Percentiles rank a stretch among this genome's conserved stretches.
Conservation (phyloP, 2,329 filamentous ascomycete genomes). For the Zymoseptoria ardabiliae region DNA sequence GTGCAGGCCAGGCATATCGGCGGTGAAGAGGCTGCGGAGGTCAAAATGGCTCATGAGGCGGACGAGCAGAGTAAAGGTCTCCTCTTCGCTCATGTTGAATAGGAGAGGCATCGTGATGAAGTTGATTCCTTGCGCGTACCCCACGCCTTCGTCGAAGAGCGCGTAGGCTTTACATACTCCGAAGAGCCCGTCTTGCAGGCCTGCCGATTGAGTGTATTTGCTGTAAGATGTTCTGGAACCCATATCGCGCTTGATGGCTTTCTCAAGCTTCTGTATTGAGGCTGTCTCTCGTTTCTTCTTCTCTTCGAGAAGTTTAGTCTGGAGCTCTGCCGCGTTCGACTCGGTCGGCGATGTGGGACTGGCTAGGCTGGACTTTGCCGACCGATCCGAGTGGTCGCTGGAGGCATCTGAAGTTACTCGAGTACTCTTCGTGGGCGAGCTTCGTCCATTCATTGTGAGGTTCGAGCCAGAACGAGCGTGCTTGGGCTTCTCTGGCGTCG, state of each 20-base stretch:
- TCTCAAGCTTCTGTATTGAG: constrained; percentile 75
- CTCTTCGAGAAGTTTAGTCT: constrained; percentile 59
- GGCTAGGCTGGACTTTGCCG: constrained; percentile 45
- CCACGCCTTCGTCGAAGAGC: constrained; percentile 85
- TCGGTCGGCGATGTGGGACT: constrained; percentile 24
- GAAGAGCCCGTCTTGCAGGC: constrained; percentile 87
- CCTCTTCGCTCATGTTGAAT: constrained; percentile 97
- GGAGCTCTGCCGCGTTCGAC: constrained; percentile 44
- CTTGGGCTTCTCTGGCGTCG: constrained; percentile 57
- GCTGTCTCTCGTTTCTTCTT: constrained; percentile 69
- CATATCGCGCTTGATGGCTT: constrained; percentile 81
- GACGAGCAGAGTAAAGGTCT: constrained; percentile 89
- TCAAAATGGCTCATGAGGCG: constrained; percentile 96
- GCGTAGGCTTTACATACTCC: constrained; percentile 97
- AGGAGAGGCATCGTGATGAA: constrained; percentile 94
- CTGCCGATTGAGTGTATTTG: constrained; percentile 85
- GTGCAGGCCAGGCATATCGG: constrained; percentile 94
- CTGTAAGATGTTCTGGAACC: constrained; percentile 92
- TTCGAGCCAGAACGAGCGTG: constrained; percentile 17
- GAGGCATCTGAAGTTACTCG: constrained; percentile 68
- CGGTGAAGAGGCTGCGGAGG: constrained; percentile 82
- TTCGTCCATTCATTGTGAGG: constrained; percentile 46
- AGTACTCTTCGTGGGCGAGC: constrained; percentile 51
- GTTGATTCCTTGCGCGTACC: constrained; percentile 98
- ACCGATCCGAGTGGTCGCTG: constrained; percentile 72